phyloP scores from a whole-genome alignment of 2,329 filamentous ascomycete genomes.

The Fusarium falciforme region DNA sequence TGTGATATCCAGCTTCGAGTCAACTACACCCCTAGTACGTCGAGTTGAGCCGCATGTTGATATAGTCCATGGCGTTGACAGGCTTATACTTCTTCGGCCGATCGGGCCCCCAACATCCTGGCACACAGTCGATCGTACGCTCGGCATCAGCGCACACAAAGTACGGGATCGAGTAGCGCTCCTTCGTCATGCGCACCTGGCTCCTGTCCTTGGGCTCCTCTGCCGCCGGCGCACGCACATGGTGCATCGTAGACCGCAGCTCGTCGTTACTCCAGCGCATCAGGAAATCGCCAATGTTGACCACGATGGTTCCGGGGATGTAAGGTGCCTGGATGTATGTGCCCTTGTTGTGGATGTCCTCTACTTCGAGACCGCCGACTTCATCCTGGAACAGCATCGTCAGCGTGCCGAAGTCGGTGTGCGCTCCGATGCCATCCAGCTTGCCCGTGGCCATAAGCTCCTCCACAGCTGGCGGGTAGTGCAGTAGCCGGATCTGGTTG shows the following conservation, averaged over 20 bases:
- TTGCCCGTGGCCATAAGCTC: conserved; percentile 40
- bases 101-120: conserved; percentile 38
- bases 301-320: conserved; percentile 50
- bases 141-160: conserved; percentile 63
- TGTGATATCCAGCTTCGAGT: not conserved
- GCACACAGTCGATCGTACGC: conserved; percentile 43
- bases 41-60: conserved; percentile 43
- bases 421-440: conserved; percentile 41
- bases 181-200: conserved; percentile 55
- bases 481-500: conserved; percentile 69
- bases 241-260: conserved; percentile 50
- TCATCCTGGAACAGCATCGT: conserved; percentile 61
- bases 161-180: conserved; percentile 50
- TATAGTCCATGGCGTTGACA: conserved; percentile 44
- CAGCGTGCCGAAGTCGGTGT: conserved; percentile 53
- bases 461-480: conserved; percentile 56
- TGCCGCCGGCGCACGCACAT: conserved; percentile 55
- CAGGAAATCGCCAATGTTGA: conserved; percentile 54
- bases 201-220: conserved; percentile 27
- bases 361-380: conserved; percentile 59
- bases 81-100: conserved; percentile 61
- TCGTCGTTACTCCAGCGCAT: conserved; percentile 54
- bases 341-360: conserved; percentile 49
- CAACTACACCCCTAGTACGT: conserved; percentile 15
- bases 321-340: conserved; percentile 48